Evolutionary conservation across 2,329 filamentous ascomycete species (phyloP).

Genomic region (Xylaria sp.): DNA sequence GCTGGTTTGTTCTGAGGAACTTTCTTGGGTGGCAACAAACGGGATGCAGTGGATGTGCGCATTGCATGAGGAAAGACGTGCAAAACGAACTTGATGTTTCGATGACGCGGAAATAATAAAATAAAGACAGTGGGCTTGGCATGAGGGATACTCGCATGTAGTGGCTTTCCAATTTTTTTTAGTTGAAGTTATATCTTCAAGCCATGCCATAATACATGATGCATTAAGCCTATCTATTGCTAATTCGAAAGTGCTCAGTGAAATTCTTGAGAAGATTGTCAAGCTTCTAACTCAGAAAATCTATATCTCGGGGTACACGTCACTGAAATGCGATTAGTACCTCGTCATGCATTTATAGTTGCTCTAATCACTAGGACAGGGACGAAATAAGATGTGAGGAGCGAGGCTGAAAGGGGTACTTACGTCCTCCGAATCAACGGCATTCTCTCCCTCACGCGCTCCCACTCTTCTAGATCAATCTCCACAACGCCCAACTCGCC

Average conservation of each 20-base stretch:
- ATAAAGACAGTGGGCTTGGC: not conserved
- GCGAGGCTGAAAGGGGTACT: constrained; percentile 49
- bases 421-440: constrained; percentile 64
- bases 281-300: not conserved
- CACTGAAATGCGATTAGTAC: constrained; percentile 41
- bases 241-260: constrained; percentile 6
- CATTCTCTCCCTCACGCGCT: constrained; percentile 63
- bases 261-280: not conserved
- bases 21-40: constrained; percentile 11
- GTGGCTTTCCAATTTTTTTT: constrained; percentile 7
- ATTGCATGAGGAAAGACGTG: constrained; percentile 11
- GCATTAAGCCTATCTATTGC: constrained; percentile 15
- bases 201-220: constrained; percentile 30
- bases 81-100: constrained; percentile 6
- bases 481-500: constrained; percentile 66
- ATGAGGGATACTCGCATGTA: constrained; percentile 16
- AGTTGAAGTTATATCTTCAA: constrained; percentile 17
- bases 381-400: not conserved
- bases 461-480: constrained; percentile 61
- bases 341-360: not conserved
- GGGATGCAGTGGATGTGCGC: constrained; percentile 9
- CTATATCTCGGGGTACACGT: constrained; percentile 46
- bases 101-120: constrained; percentile 1
- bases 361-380: not conserved
- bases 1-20: constrained; percentile 32